Percentiles rank a stretch among this genome's conserved stretches.
phyloP scores from a whole-genome alignment of 1,284 basidiomycete species.

The Athelia sp. region DNA sequence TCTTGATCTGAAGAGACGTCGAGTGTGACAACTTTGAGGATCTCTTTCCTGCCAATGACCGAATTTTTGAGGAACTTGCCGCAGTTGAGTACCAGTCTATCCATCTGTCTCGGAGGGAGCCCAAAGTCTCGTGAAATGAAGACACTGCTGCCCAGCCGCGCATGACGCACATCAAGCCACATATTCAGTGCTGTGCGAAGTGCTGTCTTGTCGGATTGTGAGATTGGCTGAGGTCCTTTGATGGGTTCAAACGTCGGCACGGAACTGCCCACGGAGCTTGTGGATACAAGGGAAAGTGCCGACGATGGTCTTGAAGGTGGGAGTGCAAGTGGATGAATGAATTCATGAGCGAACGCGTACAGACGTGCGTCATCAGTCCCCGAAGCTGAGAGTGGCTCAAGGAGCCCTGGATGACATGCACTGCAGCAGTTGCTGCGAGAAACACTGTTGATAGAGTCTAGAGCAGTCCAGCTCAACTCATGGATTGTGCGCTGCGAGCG shows the following conservation, averaged over 20 bases:
- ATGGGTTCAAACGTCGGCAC: background rate
- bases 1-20: conserved; percentile 5
- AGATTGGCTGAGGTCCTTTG: conserved; percentile 1
- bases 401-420: conserved; percentile 6
- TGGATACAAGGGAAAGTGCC: background rate
- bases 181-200: background rate
- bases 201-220: background rate
- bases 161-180: background rate
- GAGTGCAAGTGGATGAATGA: conserved; percentile 3
- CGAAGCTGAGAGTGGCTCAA: background rate
- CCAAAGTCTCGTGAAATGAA: conserved; percentile 1
- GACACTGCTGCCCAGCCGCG: background rate
- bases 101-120: conserved; percentile 10
- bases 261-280: background rate
- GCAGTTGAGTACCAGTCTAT: conserved; percentile 6
- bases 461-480: conserved; percentile 7
- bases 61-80: conserved; percentile 3
- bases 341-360: conserved; percentile 5
- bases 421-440: conserved; percentile 6
- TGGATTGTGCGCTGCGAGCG: conserved; percentile 1
- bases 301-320: conserved; percentile 7
- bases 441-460: background rate
- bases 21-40: conserved; percentile 5
- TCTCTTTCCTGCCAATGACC: conserved; percentile 3
- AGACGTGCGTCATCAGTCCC: conserved; percentile 4